These are phyloP conservation scores for Hemileccinum rubropunctum DNA, from an alignment of 768 basidiomycete genomes.

Conservation along the genomic window DNA sequence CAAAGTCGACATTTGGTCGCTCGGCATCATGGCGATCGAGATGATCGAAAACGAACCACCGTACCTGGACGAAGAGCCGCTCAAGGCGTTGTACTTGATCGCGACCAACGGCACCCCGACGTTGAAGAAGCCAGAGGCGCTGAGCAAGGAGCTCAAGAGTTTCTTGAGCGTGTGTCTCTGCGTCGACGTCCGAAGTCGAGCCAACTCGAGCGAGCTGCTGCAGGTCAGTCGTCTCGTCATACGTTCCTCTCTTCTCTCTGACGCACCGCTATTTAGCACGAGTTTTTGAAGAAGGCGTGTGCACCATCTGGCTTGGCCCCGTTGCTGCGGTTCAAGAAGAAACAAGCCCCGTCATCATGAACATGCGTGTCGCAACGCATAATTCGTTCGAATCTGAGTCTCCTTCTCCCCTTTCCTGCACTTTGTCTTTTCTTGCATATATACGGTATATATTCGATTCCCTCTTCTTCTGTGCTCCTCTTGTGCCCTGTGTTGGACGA, in stretches of 20 bases:
- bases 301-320: slow-evolving; percentile 79
- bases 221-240: slow-evolving; percentile 50
- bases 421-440: slow-evolving; percentile 18
- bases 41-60: slow-evolving; percentile 99
- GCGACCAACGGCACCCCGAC: slow-evolving; percentile 99
- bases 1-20: slow-evolving; percentile 95
- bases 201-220: slow-evolving; percentile 83
- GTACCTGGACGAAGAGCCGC: slow-evolving; percentile 91
- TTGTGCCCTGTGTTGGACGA: slow-evolving; percentile 1
- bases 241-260: neutral
- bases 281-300: slow-evolving; percentile 91
- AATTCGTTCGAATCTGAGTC: no score
- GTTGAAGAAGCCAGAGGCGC: slow-evolving; percentile 89
- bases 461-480: neutral
- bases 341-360: slow-evolving; percentile 43
- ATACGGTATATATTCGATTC: slow-evolving; percentile 5
- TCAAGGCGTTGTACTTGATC: slow-evolving; percentile 92
- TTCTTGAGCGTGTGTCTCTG: slow-evolving; percentile 98
- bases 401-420: neutral
- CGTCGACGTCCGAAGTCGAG: slow-evolving; percentile 92
- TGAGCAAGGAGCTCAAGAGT: slow-evolving; percentile 90
- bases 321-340: slow-evolving; percentile 75
- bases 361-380: neutral
- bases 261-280: slow-evolving; percentile 61
- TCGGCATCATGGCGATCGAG: slow-evolving; percentile 98